A percentile compares a stretch with the other conserved stretches of the same genome.
Evolutionary conservation across 192 early-diverging fungal species (phyloP).

Genomic region (Phycomyces blakesleeanus): DNA sequence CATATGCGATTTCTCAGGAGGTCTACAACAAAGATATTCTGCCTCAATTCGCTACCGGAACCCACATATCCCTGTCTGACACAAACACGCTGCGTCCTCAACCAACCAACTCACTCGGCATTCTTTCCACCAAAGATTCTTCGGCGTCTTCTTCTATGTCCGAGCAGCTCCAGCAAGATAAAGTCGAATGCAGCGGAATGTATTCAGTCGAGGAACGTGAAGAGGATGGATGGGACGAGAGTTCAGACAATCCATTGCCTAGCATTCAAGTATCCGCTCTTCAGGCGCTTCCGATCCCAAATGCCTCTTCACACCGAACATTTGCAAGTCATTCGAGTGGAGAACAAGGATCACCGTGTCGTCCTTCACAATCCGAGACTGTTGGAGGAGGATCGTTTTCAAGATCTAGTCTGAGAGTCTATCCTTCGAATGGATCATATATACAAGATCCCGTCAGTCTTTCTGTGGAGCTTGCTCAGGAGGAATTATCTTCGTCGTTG

Average conservation of each 20-base stretch:
- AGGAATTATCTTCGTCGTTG: constrained; percentile 7
- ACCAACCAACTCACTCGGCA: not conserved
- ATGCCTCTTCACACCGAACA: not conserved
- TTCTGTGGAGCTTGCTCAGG: not conserved
- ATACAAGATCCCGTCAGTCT: not conserved
- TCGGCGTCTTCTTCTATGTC: not conserved
- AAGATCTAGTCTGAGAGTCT: too few species aligned
- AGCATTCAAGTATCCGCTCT: not conserved
- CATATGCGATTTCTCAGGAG: not conserved
- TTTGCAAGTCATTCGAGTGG: not conserved
- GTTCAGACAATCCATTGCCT: not conserved
- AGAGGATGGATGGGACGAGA: not conserved
- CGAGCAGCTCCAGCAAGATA: not conserved
- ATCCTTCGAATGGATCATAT: not conserved
- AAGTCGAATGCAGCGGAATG: not conserved
- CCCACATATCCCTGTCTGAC: not conserved
- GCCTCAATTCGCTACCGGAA: not conserved
- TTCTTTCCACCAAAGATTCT: not conserved
- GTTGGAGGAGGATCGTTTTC: too few species aligned
- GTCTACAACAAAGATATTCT: not conserved
- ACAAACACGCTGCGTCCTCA: not conserved
- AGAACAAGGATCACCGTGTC: not conserved
- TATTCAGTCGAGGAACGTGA: not conserved
- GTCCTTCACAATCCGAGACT: not conserved
- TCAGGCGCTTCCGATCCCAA: not conserved